Conservation (phyloP, 169 alveolate genomes). For the Pseudocohnilembus persalinus region DNA sequence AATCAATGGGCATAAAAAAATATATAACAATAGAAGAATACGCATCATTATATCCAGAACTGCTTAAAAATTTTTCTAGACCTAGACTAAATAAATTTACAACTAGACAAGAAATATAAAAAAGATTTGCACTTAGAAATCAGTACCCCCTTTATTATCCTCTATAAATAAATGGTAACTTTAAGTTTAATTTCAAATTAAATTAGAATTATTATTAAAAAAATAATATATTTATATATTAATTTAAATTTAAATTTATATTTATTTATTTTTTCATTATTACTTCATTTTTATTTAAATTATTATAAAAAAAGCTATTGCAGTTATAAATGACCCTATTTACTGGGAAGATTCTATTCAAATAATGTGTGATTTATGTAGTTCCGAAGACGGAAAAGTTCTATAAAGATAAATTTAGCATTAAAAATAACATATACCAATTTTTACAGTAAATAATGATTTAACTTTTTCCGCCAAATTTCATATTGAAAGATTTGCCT, state of each 20-base stretch:
- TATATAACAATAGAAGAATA: constrained; percentile 40
- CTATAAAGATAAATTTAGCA: neutral
- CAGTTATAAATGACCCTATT: constrained; percentile 38
- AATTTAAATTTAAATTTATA: too few relatives aligned
- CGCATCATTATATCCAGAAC: constrained; percentile 18
- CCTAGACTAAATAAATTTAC: neutral
- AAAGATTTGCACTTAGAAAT: neutral
- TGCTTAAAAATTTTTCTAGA: neutral
- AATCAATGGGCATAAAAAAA: constrained; percentile 25
- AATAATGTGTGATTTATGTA: constrained; percentile 2
- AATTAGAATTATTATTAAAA: too few relatives aligned
- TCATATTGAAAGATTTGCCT: constrained; percentile 39
- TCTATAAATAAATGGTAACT: constrained; percentile 6
- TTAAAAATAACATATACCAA: constrained; percentile 12
- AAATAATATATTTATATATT: too few relatives aligned
- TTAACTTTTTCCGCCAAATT: constrained; percentile 39
- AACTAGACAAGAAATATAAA: neutral
- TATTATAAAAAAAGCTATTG: constrained; percentile 2
- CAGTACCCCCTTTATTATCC: neutral
- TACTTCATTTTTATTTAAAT: too few relatives aligned
- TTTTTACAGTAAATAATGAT: constrained; percentile 43
- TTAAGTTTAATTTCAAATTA: too few relatives aligned
- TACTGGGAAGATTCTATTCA: constrained; percentile 40
- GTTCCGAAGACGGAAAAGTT: neutral
- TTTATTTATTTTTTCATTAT: too few relatives aligned